These are phyloP conservation scores for Psilocybe tampanensis DNA, from an alignment of 768 basidiomycete genomes.

Conservation along the genomic window DNA sequence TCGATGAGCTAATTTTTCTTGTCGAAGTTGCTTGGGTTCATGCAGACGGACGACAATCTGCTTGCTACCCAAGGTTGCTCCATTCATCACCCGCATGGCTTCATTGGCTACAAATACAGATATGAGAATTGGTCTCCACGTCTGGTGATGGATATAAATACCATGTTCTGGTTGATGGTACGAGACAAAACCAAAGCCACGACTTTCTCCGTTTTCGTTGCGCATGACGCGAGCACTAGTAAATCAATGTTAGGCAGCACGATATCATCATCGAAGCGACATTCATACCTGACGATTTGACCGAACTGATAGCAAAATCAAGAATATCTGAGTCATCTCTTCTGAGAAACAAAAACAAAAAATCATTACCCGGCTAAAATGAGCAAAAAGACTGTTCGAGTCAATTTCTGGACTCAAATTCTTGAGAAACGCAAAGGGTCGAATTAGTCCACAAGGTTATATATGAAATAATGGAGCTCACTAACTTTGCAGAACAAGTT, in stretches of 20 bases:
- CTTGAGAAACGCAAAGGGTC: conserved; percentile 40
- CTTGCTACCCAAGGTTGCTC: conserved; percentile 67
- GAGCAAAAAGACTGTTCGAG: conserved; percentile 80
- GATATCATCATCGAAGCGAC: neutral
- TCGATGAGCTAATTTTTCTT: conserved; percentile 86
- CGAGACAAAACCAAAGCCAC: conserved; percentile 91
- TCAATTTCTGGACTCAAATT: conserved; percentile 86
- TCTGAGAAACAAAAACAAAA: conserved; percentile 3
- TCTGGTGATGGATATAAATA: conserved; percentile 24
- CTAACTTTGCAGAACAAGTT: conserved; percentile 86
- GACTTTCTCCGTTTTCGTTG: conserved; percentile 77
- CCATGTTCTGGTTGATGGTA: conserved; percentile 86
- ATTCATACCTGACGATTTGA: conserved; percentile 77
- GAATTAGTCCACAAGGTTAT: neutral
- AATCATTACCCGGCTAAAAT: conserved; percentile 72
- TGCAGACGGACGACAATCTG: conserved; percentile 86
- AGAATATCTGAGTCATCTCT: conserved; percentile 16
- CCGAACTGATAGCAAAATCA: conserved; percentile 69
- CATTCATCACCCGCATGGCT: conserved; percentile 85
- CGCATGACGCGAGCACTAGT: conserved; percentile 89
- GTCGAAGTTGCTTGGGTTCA: conserved; percentile 89
- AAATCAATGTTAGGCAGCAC: neutral
- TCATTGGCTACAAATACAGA: conserved; percentile 50
- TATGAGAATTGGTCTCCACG: conserved; percentile 4
- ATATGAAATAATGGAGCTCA: neutral